Percentiles rank a stretch among this genome's conserved stretches.
Evolutionary conservation across 495 filamentous ascomycete genomes (phyloP).

Genomic region (Aspergillus cavernicola): DNA sequence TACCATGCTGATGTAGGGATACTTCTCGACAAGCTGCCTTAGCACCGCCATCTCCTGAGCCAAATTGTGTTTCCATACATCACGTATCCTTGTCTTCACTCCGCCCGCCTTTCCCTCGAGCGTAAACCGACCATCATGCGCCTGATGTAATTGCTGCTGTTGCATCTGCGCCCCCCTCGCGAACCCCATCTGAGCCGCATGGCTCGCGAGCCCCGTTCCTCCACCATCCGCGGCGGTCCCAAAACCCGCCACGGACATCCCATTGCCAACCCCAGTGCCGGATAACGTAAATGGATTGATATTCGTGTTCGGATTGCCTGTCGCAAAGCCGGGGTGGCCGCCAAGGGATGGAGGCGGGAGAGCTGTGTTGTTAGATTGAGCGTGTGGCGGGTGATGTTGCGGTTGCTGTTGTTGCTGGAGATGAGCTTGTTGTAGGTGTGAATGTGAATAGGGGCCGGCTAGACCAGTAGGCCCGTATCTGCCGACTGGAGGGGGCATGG

Average conservation of each 20-base stretch:
- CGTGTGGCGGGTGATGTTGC: constrained; percentile 49
- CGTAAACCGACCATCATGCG: constrained; percentile 45
- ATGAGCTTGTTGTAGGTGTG: constrained; percentile 44
- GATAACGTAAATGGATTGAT: constrained; percentile 64
- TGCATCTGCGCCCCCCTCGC: constrained; percentile 69
- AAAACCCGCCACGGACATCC: constrained; percentile 54
- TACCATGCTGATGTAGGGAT: constrained; percentile 96
- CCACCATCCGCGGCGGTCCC: constrained; percentile 58
- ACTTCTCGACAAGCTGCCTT: constrained; percentile 77
- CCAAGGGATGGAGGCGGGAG: constrained; percentile 59
- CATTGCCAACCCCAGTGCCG: constrained; percentile 50
- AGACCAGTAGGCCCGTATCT: constrained; percentile 49
- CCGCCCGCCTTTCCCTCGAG: constrained; percentile 41
- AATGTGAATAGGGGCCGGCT: constrained; percentile 38
- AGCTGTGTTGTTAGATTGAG: constrained; percentile 50
- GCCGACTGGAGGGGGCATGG: constrained; percentile 41
- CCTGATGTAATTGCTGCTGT: constrained; percentile 59
- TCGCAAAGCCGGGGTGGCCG: constrained; percentile 55
- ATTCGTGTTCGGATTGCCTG: constrained; percentile 58
- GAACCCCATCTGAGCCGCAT: constrained; percentile 83
- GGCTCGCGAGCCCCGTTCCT: constrained; percentile 81
- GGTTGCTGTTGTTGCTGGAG: constrained; percentile 48
- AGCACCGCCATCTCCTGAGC: constrained; percentile 83
- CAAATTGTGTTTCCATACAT: constrained; percentile 91
- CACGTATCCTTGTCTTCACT: constrained; percentile 74